Base-by-base conservation (phyloP, 2,329 filamentous ascomycete species). In the Colletotrichum scovillei region DNA sequence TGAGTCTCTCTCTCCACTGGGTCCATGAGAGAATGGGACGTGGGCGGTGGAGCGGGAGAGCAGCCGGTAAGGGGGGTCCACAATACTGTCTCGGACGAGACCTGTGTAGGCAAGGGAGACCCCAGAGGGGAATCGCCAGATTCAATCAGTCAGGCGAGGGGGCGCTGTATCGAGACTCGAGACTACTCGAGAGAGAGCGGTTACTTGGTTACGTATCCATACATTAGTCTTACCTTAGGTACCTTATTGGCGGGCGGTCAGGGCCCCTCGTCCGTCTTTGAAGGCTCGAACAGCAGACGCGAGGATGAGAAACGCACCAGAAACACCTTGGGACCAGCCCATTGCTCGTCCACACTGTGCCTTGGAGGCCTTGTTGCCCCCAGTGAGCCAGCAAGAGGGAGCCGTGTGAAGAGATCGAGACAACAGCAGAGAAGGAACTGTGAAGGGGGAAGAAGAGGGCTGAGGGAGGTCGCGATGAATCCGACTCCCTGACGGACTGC, bases 241-340 rank as follows among this genome's bases (percentile, higher is more conserved):
- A 42, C 22, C 24, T 63, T 53, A 71, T 53, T 56, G 64, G 46
- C 30, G 19, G 68, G 69, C 42, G 58, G 58, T 63, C 69, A 63
- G 64, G 46, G 63, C 60, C 58, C 65, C 58, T 60, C 56, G 66
- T 59, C 38, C 28, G 59, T 60, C 42, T 42, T 56, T 30, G 53
- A 38, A 30, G 28, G 56, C 68, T 64, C 60, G 66, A 72, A 74
- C 67, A 74, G 63, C 62, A 63, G 63, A 63, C 42, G 63, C 62
- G 49, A 67, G 63, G 69, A 74, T 68, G 68, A 74, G 68, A 74
- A 74, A 74, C 72, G 68, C 68, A 74, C 63, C 58, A 73, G 72
- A 74, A 74, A 74, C 72, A 59, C 49, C 68, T 70, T 35, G 55
- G 55, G 55, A 70, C 59, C 56, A 19, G 67, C 49, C 70, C 67